Evolutionary conservation across 768 basidiomycete genomes (phyloP), one percentile per base, ranked within the genome.

Genomic region (Lactarius quietus): DNA sequence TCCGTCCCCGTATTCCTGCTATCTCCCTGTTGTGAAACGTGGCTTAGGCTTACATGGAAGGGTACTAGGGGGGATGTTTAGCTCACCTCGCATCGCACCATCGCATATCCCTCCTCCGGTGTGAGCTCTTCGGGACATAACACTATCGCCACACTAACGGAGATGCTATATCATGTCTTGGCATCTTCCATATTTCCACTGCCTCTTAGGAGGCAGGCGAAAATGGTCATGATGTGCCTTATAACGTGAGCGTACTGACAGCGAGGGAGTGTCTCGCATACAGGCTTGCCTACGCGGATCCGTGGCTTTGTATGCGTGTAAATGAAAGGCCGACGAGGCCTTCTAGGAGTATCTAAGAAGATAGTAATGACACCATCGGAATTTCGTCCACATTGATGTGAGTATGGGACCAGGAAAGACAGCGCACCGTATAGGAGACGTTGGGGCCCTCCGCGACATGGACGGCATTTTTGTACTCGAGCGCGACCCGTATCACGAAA

Each of bases 1-100:
- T 86, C 87, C 97, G 75, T 97, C 94, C 48, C 87, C 83, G 72
- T 98, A 94, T 3, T 81, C 71, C 71, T 87, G 87, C 95, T 95
- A 97, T 74, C 88, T 92, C 57, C 78, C 93, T 95, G 70, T 17
- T 52, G n/a, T 36, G 41, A 5, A 43, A 28, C 17, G 39, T 7
- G 1, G 36, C 26, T 23, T 23, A 53, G 38, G 20, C 36, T 20
- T 20, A 23, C 12, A 52, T 57, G 57, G 29, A 43, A 59, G 62
- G 39, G 36, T 41, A 54, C 17, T 36, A 20, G 43, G 28, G 48
- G 1, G 33, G 15, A 17, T 23, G 12, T 9, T 10, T 23, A 1
- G 74, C 82, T 66, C 70, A 93, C 93, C 79, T 74, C 95, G 94
- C 93, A 96, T 96, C 29, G n/a, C n/a, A n/a, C n/a, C n/a, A n/a